Conservation (phyloP, 2,329 filamentous ascomycete species). For the Penicillium capsulatum region DNA sequence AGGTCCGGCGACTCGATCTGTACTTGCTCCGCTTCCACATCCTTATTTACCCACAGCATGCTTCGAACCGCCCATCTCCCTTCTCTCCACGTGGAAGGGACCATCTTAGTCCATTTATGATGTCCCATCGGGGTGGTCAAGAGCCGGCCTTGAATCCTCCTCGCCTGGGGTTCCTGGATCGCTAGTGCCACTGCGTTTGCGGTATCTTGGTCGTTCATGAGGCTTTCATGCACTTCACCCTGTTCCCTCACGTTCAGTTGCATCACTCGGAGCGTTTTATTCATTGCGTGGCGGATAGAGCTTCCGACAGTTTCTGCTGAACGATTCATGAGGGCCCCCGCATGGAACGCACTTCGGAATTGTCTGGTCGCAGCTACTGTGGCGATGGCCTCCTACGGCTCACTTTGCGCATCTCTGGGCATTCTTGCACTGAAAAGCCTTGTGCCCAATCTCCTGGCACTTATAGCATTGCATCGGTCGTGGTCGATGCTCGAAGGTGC, state of each 20-base stretch:
- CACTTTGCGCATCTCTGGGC: constrained; percentile 15
- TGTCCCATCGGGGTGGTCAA: too few relatives aligned
- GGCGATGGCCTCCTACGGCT: constrained; percentile 11
- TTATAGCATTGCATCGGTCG: too few relatives aligned
- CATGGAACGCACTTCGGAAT: constrained; percentile 17
- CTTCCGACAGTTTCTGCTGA: constrained; percentile 18
- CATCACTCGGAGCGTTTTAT: constrained; percentile 17
- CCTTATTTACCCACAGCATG: constrained; percentile 27
- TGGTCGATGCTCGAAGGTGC: too few relatives aligned
- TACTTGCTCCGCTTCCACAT: constrained; percentile 24
- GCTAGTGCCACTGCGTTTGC: constrained; percentile 9
- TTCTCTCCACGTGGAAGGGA: too few relatives aligned
- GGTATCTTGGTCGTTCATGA: constrained; percentile 19
- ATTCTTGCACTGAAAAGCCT: constrained; percentile 28
- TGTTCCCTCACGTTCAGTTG: too few relatives aligned
- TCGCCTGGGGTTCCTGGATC: too few relatives aligned
- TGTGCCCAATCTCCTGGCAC: too few relatives aligned
- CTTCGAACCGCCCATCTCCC: constrained; percentile 23
- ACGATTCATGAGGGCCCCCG: constrained; percentile 18
- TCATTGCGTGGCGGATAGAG: constrained; percentile 20
- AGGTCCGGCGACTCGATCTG: too few relatives aligned
- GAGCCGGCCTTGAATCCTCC: too few relatives aligned
- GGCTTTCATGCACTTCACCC: constrained; percentile 15
- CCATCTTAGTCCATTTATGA: too few relatives aligned
- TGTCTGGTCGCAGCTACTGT: constrained; percentile 14